phyloP scores from a whole-genome alignment of 768 basidiomycete species.

The Serpula lacrymans region DNA sequence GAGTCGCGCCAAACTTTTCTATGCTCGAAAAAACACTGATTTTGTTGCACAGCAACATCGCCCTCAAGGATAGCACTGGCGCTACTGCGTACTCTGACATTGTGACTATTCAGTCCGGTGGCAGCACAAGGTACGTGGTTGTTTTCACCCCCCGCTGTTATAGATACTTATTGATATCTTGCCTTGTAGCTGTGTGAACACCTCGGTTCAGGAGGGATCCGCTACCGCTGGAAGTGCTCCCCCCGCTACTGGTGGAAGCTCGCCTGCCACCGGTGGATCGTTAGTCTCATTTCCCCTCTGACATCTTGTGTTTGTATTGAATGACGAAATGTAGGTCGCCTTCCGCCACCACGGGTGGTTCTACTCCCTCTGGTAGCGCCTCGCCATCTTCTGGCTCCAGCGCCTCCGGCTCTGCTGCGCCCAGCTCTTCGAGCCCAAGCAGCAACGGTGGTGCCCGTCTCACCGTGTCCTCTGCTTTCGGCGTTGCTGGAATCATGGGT shows the following conservation, averaged over 20 bases:
- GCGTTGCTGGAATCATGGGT: constrained; percentile 49
- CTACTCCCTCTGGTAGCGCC: constrained; percentile 14
- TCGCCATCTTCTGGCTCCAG: constrained; percentile 10
- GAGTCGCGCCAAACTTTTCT: constrained; percentile 17
- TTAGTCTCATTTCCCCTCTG: constrained; percentile 1
- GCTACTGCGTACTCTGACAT: constrained; percentile 47
- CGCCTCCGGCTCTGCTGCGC: constrained; percentile 18
- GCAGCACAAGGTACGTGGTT: constrained; percentile 31
- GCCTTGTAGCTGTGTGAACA: constrained; percentile 22
- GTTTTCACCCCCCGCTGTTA: background rate
- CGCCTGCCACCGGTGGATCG: constrained; percentile 4
- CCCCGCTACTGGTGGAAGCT: background rate
- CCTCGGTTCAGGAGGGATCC: constrained; percentile 12
- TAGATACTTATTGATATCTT: background rate
- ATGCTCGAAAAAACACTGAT: constrained; percentile 3
- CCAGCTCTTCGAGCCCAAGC: constrained; percentile 19
- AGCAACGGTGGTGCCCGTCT: constrained; percentile 29
- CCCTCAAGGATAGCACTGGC: constrained; percentile 59
- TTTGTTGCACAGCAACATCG: constrained; percentile 40
- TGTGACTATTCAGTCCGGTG: constrained; percentile 39
- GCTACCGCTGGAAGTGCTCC: constrained; percentile 4
- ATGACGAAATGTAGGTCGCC: background rate
- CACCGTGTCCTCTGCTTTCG: constrained; percentile 30
- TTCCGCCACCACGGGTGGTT: too few relatives aligned
- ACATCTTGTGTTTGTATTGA: constrained; percentile 4